phyloP scores from a whole-genome alignment of 208 protist species.

The Porcisia deanei region DNA sequence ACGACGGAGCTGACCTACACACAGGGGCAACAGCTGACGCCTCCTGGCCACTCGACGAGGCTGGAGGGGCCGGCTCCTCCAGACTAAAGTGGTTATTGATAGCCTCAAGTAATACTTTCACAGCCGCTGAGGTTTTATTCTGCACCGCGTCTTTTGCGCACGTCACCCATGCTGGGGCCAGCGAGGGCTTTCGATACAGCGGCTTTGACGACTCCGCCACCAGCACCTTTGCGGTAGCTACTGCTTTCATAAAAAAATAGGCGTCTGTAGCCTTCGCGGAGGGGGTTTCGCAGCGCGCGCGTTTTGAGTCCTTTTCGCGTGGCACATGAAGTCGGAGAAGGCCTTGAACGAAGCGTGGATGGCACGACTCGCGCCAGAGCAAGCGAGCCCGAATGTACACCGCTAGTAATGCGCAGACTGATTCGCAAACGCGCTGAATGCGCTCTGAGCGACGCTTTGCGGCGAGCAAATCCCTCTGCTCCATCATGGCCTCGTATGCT shows the following conservation, averaged over 20 bases:
- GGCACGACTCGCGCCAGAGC: constrained; percentile 60
- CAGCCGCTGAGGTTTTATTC: constrained; percentile 54
- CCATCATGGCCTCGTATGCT: constrained; percentile 66
- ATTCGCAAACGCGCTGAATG: constrained; percentile 57
- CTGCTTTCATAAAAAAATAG: constrained; percentile 32
- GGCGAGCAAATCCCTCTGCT: constrained; percentile 72
- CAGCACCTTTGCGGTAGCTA: constrained; percentile 18
- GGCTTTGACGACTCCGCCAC: constrained; percentile 18
- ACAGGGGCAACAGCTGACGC: not conserved
- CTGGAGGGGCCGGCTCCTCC: not conserved
- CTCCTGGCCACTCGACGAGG: not conserved
- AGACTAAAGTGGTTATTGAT: constrained; percentile 48
- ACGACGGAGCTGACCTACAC: not conserved
- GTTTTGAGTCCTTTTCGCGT: constrained; percentile 2
- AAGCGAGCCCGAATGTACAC: constrained; percentile 53
- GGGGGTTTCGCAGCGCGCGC: not conserved
- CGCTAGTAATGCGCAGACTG: constrained; percentile 44
- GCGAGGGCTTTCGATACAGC: constrained; percentile 32
- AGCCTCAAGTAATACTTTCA: constrained; percentile 34
- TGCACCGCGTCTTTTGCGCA: constrained; percentile 36
- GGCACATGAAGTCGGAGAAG: constrained; percentile 39
- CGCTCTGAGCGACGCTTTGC: constrained; percentile 77
- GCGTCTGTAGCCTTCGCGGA: not conserved
- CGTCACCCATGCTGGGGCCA: constrained; percentile 71
- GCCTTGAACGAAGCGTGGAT: constrained; percentile 48